Conservation (phyloP, 2,329 filamentous ascomycete genomes). For the Plectosphaerella sp. region DNA sequence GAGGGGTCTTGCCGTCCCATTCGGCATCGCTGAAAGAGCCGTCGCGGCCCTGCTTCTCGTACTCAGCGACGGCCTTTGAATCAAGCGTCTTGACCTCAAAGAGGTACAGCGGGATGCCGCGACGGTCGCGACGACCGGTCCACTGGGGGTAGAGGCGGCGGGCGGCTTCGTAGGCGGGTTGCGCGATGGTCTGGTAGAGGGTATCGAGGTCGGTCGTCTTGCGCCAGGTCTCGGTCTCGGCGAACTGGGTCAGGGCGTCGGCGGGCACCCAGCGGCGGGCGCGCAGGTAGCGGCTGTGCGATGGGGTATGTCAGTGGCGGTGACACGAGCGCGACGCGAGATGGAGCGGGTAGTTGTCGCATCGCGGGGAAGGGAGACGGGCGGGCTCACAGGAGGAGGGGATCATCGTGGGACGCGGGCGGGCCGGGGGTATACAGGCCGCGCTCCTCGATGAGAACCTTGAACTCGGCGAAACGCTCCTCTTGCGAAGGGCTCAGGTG, state of each 20-base stretch:
- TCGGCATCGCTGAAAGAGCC: constrained; percentile 58
- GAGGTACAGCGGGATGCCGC: constrained; percentile 88
- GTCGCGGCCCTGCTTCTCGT: constrained; percentile 62
- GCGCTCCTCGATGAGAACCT: constrained; percentile 59
- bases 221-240: constrained; percentile 84
- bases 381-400: constrained; percentile 60
- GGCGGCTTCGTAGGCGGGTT: constrained; percentile 78
- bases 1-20: constrained; percentile 60
- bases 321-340: not conserved
- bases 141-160: constrained; percentile 88
- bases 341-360: too few species aligned
- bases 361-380: not conserved
- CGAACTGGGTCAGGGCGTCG: constrained; percentile 80
- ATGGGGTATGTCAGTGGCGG: not conserved
- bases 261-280: constrained; percentile 75
- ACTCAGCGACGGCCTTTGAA: constrained; percentile 72
- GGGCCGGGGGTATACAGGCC: constrained; percentile 57
- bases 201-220: constrained; percentile 71
- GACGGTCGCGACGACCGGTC: constrained; percentile 83
- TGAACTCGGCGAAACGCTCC: constrained; percentile 66
- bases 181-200: constrained; percentile 82
- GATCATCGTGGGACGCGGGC: constrained; percentile 65
- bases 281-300: constrained; percentile 73
- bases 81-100: constrained; percentile 84
- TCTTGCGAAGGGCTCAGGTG: constrained; percentile 43